Base-by-base conservation (phyloP, 1,139 yeast genomes). In the Suhomyces coccinellae region DNA sequence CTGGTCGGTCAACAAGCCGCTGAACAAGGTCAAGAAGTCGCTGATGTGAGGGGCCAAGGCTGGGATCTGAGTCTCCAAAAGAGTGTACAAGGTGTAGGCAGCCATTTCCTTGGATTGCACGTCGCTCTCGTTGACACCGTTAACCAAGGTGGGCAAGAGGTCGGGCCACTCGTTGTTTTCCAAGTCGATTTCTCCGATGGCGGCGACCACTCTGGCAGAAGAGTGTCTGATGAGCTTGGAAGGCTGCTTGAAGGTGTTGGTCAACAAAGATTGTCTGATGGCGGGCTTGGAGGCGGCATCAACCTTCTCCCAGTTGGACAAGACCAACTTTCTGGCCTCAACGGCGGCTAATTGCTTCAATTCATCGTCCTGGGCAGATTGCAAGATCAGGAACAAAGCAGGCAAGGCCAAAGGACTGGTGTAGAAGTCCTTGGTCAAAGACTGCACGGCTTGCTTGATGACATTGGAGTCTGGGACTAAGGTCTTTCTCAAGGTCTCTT, bases 261-360 rank as follows among this genome's bases (percentile, higher is more conserved):
- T 77, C 57, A 93, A 76, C 58, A 91, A 67, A 22, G 93, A 76
- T 36, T 74, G 72, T 62, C 87, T 84, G 62, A 93, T 83, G 46
- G 75, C 74, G 36, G 77, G 71, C 66, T 83, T 82, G 47, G 80
- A 61, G 8, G 74, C 56, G 22, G 67, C 79, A 56, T 83, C 85
- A 41, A 81, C 62, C 27, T 63, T 54, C 33, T 74, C 80, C 99
- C 99, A 93, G 61, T 82, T 83, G 53, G 77, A 74, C 43, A 77
- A 61, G 41, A 89, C 82, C 61, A 87, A 79, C 67, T 95, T 93
- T 70, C 97, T 83, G 36, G 91, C 91, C 69, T 93, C 99, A 49
- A 93, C 97, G 51, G 97, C 96, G 14, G 98, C 96, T 53, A 93
- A 76, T 67, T 90, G 97, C 62, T 79, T 80, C 55, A 87, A 65